phyloP scores from a whole-genome alignment of 1,284 basidiomycete species.

The Ganoderma meredithae region DNA sequence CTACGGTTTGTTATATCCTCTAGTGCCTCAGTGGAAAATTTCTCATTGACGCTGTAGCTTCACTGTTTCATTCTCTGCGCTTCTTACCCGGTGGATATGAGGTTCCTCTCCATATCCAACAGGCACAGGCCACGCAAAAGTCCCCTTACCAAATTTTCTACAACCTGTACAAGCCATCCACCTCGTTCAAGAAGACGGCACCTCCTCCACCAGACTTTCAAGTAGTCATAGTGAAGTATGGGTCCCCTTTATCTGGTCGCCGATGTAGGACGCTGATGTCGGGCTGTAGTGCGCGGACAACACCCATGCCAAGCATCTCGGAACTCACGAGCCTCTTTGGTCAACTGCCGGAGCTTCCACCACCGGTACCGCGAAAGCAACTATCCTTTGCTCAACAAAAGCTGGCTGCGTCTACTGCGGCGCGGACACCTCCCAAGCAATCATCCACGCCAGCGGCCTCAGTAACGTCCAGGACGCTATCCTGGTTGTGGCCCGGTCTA shows the following conservation, averaged over 20 bases:
- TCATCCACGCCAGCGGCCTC: constrained; percentile 16
- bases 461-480: constrained; percentile 20
- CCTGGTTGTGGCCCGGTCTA: constrained; percentile 33
- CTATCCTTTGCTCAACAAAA: constrained; percentile 38
- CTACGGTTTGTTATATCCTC: constrained; percentile 50
- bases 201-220: constrained; percentile 89
- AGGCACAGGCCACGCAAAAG: constrained; percentile 20
- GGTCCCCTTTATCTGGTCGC: constrained; percentile 18
- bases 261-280: constrained; percentile 12
- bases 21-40: neutral
- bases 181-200: constrained; percentile 81
- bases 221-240: constrained; percentile 86
- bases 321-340: constrained; percentile 74
- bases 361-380: constrained; percentile 41
- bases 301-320: constrained; percentile 74
- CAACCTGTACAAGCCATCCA: constrained; percentile 92
- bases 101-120: constrained; percentile 43
- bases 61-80: constrained; percentile 76
- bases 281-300: constrained; percentile 67
- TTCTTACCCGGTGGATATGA: constrained; percentile 76
- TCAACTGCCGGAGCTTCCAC: constrained; percentile 65
- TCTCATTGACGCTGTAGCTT: constrained; percentile 49
- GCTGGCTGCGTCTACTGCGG: constrained; percentile 20
- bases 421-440: constrained; percentile 8
- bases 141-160: constrained; percentile 88